These are phyloP conservation scores for Royoungia palumana DNA, from an alignment of 768 basidiomycete genomes.

Conservation along the genomic window DNA sequence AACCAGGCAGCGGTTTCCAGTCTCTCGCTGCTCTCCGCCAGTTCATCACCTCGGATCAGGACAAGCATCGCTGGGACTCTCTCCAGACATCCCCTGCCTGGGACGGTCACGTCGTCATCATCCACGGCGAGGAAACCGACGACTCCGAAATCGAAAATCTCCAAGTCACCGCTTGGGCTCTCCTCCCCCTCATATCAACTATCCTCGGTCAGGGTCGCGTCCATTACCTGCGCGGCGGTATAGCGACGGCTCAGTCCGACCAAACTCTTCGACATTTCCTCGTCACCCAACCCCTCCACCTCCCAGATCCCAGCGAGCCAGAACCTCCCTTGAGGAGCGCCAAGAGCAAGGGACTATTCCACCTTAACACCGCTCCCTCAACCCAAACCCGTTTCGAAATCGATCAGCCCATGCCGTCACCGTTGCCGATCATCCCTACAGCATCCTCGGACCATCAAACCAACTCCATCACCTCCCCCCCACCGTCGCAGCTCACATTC, in stretches of 20 bases:
- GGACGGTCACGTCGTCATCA: constrained; percentile 67
- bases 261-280: constrained; percentile 53
- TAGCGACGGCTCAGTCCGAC: constrained; percentile 58
- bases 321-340: constrained; percentile 24
- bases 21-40: constrained; percentile 68
- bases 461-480: constrained; percentile 59
- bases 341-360: constrained; percentile 56
- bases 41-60: constrained; percentile 78
- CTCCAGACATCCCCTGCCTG: constrained; percentile 50
- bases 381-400: constrained; percentile 55
- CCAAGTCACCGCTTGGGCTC: constrained; percentile 63
- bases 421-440: constrained; percentile 56
- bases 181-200: constrained; percentile 60
- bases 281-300: constrained; percentile 22
- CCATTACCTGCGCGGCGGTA: constrained; percentile 72
- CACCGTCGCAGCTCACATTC: constrained; percentile 62
- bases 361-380: constrained; percentile 60
- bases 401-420: constrained; percentile 50
- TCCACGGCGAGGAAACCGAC: constrained; percentile 80
- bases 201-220: constrained; percentile 54
- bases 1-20: constrained; percentile 64
- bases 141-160: constrained; percentile 55
- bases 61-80: constrained; percentile 67
- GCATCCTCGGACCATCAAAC: constrained; percentile 35
- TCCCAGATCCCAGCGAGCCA: constrained; percentile 8